Percentiles rank a stretch among this genome's conserved stretches.
These are phyloP conservation scores for Aspergillus calidoustus DNA, from an alignment of 2,329 filamentous ascomycete genomes.

Conservation along the genomic window DNA sequence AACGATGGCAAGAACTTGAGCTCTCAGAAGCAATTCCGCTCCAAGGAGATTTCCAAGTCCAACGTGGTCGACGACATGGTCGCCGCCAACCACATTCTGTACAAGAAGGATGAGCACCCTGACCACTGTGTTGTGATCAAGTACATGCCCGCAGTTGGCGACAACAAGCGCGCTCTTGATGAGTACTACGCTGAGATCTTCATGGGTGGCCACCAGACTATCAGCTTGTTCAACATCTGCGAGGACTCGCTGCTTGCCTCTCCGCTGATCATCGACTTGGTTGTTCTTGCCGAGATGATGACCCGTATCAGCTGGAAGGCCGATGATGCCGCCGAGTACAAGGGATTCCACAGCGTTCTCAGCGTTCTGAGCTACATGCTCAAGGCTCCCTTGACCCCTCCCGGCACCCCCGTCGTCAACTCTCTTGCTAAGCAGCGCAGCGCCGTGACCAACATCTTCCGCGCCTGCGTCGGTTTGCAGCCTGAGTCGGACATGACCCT, in stretches of 20 bases:
- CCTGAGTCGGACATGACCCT: conserved; percentile 99
- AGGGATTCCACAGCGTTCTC: conserved; percentile 94
- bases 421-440: conserved; percentile 93
- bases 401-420: conserved; percentile 94
- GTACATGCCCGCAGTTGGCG: conserved; percentile 98
- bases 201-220: conserved; percentile 97
- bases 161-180: conserved; percentile 98
- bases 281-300: conserved; percentile 95
- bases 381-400: conserved; percentile 87
- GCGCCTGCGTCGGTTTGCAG: conserved; percentile 93
- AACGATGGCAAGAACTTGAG: conserved; percentile 99
- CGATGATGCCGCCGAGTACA: conserved; percentile 70
- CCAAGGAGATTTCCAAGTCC: conserved; percentile 99
- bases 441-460: conserved; percentile 97
- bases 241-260: conserved; percentile 97
- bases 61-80: conserved; percentile 99
- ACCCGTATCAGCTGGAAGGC: conserved; percentile 93
- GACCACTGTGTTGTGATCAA: conserved; percentile 99
- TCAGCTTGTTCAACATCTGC: conserved; percentile 97
- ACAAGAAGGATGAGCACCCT: conserved; percentile 89
- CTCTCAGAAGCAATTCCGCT: conserved; percentile 97
- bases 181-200: conserved; percentile 99
- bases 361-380: conserved; percentile 99
- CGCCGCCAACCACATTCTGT: conserved; percentile 88
- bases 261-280: conserved; percentile 95